Percentiles rank a stretch among this genome's conserved stretches.
These are phyloP conservation scores for Dioszegia hungarica DNA, from an alignment of 768 basidiomycete genomes.

Conservation along the genomic window DNA sequence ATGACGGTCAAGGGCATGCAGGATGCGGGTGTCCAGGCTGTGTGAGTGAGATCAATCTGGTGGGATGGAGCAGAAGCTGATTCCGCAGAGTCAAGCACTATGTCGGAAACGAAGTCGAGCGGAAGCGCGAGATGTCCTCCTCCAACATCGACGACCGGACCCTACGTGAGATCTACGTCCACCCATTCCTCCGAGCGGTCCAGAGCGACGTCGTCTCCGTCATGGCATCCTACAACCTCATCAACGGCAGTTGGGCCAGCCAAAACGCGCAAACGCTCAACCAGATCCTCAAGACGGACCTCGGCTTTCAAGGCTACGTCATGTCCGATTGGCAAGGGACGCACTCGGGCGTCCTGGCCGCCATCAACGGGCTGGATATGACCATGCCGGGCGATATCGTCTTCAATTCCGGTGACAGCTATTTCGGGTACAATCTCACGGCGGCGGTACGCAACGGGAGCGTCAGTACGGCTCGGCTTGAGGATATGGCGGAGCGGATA, in stretches of 20 bases:
- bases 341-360: constrained; percentile 35
- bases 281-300: constrained; percentile 48
- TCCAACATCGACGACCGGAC: constrained; percentile 77
- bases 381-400: constrained; percentile 51
- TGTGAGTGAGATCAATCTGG: constrained; percentile 36
- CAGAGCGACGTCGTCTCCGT: constrained; percentile 63
- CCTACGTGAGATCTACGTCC: constrained; percentile 50
- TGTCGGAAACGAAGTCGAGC: constrained; percentile 53
- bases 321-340: constrained; percentile 47
- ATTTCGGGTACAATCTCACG: constrained; percentile 65
- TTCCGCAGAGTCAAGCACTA: constrained; percentile 36
- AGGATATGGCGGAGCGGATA: constrained; percentile 69
- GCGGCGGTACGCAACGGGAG: constrained; percentile 66
- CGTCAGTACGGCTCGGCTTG: constrained; percentile 53
- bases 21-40: constrained; percentile 69
- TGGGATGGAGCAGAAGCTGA: background rate
- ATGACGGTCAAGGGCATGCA: constrained; percentile 84
- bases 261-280: constrained; percentile 46
- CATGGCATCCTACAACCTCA: constrained; percentile 50
- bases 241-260: constrained; percentile 49
- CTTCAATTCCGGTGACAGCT: constrained; percentile 39
- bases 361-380: constrained; percentile 46
- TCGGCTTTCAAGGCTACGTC: constrained; percentile 49
- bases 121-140: constrained; percentile 44
- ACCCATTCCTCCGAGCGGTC: constrained; percentile 55